Conservation (phyloP, 371 early-diverging fungal genomes). For the Catenaria anguillulae region DNA sequence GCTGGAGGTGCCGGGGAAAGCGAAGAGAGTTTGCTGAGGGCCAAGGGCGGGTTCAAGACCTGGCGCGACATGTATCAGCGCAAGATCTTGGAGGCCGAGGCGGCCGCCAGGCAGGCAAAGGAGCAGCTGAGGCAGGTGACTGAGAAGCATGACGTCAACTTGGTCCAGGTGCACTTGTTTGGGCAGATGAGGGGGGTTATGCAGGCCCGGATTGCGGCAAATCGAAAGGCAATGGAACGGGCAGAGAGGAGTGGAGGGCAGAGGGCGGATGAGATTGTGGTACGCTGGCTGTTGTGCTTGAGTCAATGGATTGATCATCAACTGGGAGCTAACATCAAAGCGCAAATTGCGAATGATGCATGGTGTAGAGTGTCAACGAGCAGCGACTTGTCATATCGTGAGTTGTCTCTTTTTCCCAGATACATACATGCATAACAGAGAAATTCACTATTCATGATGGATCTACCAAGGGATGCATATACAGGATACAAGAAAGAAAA, state of each 20-base stretch:
- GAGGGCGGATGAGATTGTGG: background rate
- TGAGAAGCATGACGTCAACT: background rate
- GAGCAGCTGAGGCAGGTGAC: constrained; percentile 31
- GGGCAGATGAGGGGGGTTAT: background rate
- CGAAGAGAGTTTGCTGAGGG: constrained; percentile 14
- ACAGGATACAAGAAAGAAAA: no score
- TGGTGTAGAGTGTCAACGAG: constrained; percentile 4
- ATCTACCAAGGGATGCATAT: no score
- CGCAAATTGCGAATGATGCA: no score
- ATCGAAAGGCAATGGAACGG: background rate
- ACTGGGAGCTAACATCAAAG: no score
- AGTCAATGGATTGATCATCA: no score
- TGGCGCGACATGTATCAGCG: constrained; percentile 33
- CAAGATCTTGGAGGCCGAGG: constrained; percentile 28
- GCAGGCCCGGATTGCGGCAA: background rate
- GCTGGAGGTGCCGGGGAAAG: constrained; percentile 22
- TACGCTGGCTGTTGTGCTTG: background rate
- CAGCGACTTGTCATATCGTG: constrained; percentile 7
- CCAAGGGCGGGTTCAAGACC: constrained; percentile 33
- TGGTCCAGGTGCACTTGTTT: background rate
- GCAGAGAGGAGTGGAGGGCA: no score
- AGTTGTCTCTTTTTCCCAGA: background rate
- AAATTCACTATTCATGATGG: no score
- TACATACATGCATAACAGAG: no score
- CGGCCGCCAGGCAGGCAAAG: constrained; percentile 17